A percentile compares a stretch with the other conserved stretches of the same genome.
Conservation (phyloP, 306 rosid genomes). For the Trichosanthes cucumerina region DNA sequence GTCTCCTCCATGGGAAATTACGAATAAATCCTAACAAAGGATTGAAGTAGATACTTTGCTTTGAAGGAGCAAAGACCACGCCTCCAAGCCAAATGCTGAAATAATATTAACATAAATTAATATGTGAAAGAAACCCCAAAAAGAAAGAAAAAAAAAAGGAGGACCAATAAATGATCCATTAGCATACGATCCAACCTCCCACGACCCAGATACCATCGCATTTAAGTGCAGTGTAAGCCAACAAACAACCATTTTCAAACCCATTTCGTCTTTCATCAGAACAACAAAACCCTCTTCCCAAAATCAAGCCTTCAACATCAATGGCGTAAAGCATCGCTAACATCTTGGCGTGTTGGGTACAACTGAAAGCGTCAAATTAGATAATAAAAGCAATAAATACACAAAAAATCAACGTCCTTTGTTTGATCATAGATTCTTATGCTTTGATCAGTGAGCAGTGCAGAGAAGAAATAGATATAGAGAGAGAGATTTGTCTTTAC, state of each 20-base stretch:
- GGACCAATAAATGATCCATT: conserved; percentile 5
- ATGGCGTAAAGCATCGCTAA: conserved; percentile 52
- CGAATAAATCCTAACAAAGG: conserved; percentile 6
- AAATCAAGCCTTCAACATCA: conserved; percentile 22
- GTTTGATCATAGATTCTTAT: neutral
- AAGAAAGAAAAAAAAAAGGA: neutral
- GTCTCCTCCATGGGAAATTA: neutral
- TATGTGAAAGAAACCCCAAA: neutral
- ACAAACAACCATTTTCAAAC: conserved; percentile 14
- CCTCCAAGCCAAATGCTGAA: conserved; percentile 4
- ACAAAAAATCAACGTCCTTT: conserved; percentile 3
- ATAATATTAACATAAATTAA: neutral
- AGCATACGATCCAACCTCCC: neutral
- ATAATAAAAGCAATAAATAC: neutral
- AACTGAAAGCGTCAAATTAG: conserved; percentile 6
- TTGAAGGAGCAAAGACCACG: conserved; percentile 5
- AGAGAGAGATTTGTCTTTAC: neutral
- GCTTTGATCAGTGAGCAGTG: neutral
- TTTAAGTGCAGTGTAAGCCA: conserved; percentile 38
- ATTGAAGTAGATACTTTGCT: neutral
- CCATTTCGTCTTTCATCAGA: neutral
- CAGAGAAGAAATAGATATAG: neutral
- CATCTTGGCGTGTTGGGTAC: conserved; percentile 51
- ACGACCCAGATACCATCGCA: conserved; percentile 7
- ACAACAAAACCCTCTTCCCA: neutral